A percentile compares a stretch with the other conserved stretches of the same genome.
phyloP scores from a whole-genome alignment of 495 filamentous ascomycete species.

The Hypoxylon crocopeplum region DNA sequence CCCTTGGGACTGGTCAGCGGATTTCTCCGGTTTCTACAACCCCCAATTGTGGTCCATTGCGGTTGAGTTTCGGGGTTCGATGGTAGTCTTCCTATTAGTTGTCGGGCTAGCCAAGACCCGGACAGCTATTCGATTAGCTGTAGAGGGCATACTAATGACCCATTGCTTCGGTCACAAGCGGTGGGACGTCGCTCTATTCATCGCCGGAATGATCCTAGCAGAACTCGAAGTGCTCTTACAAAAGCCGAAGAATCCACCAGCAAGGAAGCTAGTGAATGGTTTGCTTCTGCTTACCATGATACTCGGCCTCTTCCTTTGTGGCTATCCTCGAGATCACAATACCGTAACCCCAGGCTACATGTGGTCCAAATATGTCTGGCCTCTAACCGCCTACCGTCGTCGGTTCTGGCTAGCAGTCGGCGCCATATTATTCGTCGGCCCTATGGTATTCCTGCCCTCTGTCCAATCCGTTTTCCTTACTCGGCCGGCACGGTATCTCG shows the following conservation, averaged over 20 bases:
- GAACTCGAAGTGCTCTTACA: slow-evolving; percentile 48
- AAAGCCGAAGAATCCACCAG: slow-evolving; percentile 29
- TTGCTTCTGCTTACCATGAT: slow-evolving; percentile 33
- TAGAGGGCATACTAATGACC: slow-evolving; percentile 37
- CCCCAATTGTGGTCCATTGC: slow-evolving; percentile 61
- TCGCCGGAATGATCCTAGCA: slow-evolving; percentile 52
- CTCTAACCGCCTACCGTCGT: slow-evolving; percentile 39
- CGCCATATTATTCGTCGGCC: slow-evolving; percentile 58
- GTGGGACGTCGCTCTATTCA: slow-evolving; percentile 56
- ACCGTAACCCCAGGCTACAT: slow-evolving; percentile 41
- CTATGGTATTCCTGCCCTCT: slow-evolving; percentile 56
- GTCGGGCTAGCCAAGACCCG: slow-evolving; percentile 46
- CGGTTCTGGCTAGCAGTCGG: slow-evolving; percentile 50
- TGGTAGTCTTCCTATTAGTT: slow-evolving; percentile 53
- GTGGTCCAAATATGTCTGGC: slow-evolving; percentile 42
- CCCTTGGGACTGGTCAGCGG: slow-evolving; percentile 36
- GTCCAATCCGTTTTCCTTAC: slow-evolving; percentile 61
- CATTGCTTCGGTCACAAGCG: slow-evolving; percentile 49
- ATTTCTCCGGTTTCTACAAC: slow-evolving; percentile 46
- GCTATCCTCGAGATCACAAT: slow-evolving; percentile 43
- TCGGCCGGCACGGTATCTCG: slow-evolving; percentile 60
- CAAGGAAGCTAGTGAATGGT: slow-evolving; percentile 22
- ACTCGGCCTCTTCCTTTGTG: slow-evolving; percentile 38
- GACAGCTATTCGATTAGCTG: slow-evolving; percentile 40
- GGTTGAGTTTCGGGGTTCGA: slow-evolving; percentile 55